Percentiles rank a stretch among this genome's conserved stretches.
Evolutionary conservation across 176 grass and related monocot species (phyloP).

Genomic region (Cenchrus purpureus): DNA sequence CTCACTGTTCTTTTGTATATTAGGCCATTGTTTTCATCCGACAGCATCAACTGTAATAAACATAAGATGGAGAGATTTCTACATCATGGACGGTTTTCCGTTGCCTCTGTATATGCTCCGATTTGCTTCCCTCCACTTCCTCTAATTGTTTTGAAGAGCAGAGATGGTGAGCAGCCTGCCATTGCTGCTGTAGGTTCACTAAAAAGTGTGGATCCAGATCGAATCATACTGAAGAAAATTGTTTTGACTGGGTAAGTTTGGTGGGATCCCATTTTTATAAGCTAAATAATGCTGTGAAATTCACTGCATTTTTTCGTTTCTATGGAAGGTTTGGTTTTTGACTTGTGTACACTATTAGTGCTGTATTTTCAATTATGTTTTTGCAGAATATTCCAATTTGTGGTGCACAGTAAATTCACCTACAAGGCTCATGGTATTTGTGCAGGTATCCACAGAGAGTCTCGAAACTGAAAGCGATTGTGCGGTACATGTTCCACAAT

Average conservation of each 20-base stretch:
- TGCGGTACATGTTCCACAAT: conserved; percentile 93
- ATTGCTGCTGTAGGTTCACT: conserved; percentile 81
- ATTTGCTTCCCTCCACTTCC: conserved; percentile 77
- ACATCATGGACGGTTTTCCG: conserved; percentile 84
- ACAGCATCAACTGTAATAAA: conserved; percentile 93
- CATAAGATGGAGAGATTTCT: conserved; percentile 99
- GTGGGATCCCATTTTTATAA: conserved; percentile 9
- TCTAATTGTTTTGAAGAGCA: conserved; percentile 78
- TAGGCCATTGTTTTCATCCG: conserved; percentile 93
- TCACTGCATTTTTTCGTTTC: not conserved
- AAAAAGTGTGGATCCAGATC: conserved; percentile 82
- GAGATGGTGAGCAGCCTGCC: conserved; percentile 63
- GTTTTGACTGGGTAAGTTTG: conserved; percentile 87
- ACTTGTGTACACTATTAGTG: not conserved
- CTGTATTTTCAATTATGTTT: not conserved
- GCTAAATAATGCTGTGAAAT: not conserved
- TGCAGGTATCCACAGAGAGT: conserved; percentile 95
- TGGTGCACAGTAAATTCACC: not conserved
- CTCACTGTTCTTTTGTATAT: conserved; percentile 29
- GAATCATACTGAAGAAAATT: conserved; percentile 92
- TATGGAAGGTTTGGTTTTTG: not conserved
- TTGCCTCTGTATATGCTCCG: conserved; percentile 89
- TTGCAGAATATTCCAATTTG: not conserved
- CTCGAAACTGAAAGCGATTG: conserved; percentile 84
- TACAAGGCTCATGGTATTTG: conserved; percentile 2